Conservation (phyloP, 148 eudicot genomes). For the Fagopyrum tataricum region DNA sequence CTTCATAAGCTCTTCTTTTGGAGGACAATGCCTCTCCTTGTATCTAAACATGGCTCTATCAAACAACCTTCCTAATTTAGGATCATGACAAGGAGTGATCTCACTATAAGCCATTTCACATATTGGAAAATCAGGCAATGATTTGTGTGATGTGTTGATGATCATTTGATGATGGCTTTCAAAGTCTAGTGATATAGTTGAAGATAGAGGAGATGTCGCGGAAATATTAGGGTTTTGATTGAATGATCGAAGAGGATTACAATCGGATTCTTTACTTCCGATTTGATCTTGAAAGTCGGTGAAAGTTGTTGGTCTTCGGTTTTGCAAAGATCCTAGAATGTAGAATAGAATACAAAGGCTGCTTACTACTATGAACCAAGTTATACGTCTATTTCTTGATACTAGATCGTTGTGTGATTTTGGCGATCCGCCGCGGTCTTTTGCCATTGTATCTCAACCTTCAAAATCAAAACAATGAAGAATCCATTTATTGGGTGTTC, state of each 20-base stretch:
- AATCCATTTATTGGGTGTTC: too few species aligned
- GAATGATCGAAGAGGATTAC: constrained; percentile 20
- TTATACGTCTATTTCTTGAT: constrained; percentile 46
- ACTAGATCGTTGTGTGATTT: constrained; percentile 40
- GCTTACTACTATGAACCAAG: constrained; percentile 56
- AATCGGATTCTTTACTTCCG: constrained; percentile 23
- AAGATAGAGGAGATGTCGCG: constrained; percentile 14
- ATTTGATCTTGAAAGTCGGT: constrained; percentile 29
- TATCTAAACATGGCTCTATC: constrained; percentile 69
- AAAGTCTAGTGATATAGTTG: constrained; percentile 40
- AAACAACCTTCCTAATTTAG: constrained; percentile 54
- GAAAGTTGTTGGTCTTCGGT: constrained; percentile 23
- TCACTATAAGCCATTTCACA: constrained; percentile 66
- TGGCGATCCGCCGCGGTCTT: constrained; percentile 61
- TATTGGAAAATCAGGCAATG: constrained; percentile 34
- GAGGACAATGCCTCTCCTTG: constrained; percentile 83
- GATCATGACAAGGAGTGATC: constrained; percentile 80
- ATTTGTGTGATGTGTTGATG: constrained; percentile 30
- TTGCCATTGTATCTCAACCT: constrained; percentile 40
- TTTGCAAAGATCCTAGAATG: constrained; percentile 67
- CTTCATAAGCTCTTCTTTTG: constrained; percentile 50
- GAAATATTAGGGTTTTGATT: constrained; percentile 7
- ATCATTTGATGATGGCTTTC: constrained; percentile 63
- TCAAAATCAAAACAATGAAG: background rate
- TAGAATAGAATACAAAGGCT: constrained; percentile 67